Evolutionary conservation across 345 rosid genomes (phyloP).

Genomic region (Eucalyptus curtisii): DNA sequence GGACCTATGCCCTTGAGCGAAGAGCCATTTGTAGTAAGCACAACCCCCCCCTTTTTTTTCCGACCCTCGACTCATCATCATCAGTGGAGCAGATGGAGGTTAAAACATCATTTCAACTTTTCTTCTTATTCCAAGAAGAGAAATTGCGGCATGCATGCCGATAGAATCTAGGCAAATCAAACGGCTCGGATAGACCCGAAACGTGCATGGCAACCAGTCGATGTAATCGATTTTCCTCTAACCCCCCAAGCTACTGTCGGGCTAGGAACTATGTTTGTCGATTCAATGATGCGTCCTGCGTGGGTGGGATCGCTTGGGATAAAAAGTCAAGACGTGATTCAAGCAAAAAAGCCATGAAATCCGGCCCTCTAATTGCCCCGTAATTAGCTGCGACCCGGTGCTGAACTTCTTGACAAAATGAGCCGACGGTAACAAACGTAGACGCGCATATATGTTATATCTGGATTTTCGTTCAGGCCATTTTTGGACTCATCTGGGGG

Average conservation of each 20-base stretch:
- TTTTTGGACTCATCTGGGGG: background rate
- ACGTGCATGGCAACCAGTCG: background rate
- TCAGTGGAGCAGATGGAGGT: background rate
- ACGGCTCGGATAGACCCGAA: background rate
- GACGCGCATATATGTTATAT: background rate
- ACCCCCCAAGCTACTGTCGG: background rate
- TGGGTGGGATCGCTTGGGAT: background rate
- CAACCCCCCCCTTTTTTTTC: background rate
- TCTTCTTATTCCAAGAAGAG: background rate
- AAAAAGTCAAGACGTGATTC: background rate
- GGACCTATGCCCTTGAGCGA: background rate
- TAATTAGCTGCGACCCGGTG: background rate
- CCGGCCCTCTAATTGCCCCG: background rate
- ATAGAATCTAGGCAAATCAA: background rate
- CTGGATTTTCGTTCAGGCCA: background rate
- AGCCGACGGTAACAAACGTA: background rate
- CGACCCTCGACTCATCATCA: background rate
- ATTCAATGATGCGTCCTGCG: background rate
- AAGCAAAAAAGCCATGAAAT: background rate
- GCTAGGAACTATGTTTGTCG: background rate
- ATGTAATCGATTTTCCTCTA: background rate
- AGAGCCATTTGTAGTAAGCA: background rate
- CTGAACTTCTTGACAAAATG: background rate
- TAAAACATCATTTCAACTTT: background rate
- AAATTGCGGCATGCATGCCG: background rate